Evolutionary conservation across 192 early-diverging fungal species (phyloP).

Genomic region (Backusella tuberculispora): DNA sequence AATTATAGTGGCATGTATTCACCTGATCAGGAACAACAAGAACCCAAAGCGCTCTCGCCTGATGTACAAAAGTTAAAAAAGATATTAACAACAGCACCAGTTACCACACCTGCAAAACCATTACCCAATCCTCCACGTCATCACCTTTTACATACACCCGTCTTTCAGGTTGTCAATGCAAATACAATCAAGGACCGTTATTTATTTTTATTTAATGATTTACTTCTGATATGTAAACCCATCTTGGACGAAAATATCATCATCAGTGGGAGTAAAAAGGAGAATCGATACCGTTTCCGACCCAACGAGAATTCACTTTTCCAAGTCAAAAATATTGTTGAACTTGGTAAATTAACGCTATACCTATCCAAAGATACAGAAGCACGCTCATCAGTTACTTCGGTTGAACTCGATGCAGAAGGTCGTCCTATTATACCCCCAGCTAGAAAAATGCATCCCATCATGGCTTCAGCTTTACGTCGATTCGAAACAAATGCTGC

Average conservation of each 20-base stretch:
- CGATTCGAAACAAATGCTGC: slow-evolving; percentile 64
- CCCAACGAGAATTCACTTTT: slow-evolving; percentile 52
- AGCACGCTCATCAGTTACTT: slow-evolving; percentile 4
- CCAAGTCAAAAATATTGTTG: slow-evolving; percentile 58
- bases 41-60: background rate
- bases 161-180: slow-evolving; percentile 66
- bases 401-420: background rate
- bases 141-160: slow-evolving; percentile 61
- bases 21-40: background rate
- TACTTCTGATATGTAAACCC: slow-evolving; percentile 68
- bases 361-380: slow-evolving; percentile 46
- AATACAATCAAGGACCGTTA: slow-evolving; percentile 71
- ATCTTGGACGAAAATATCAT: slow-evolving; percentile 54
- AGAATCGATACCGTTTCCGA: slow-evolving; percentile 31
- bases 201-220: slow-evolving; percentile 67
- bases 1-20: background rate
- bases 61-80: background rate
- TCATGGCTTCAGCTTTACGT: slow-evolving; percentile 59
- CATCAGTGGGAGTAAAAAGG: slow-evolving; percentile 2
- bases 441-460: slow-evolving; percentile 56
- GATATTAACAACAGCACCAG: background rate
- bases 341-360: slow-evolving; percentile 49
- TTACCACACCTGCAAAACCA: background rate
- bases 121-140: slow-evolving; percentile 41
- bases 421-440: slow-evolving; percentile 33